These are phyloP conservation scores for Pseudocercospora musae DNA, from an alignment of 2,329 filamentous ascomycete species.

Conservation along the genomic window DNA sequence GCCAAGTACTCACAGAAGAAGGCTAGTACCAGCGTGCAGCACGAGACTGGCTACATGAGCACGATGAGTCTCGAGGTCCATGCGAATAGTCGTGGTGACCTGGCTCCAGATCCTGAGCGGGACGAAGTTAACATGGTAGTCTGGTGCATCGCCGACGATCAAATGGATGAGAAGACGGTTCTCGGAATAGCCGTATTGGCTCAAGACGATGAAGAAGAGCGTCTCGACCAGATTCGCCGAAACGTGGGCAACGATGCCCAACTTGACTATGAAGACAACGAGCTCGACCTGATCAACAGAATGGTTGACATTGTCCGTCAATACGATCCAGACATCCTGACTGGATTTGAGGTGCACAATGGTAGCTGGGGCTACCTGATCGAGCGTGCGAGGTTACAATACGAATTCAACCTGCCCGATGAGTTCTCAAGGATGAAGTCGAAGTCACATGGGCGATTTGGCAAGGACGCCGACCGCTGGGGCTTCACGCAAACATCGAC, in stretches of 20 bases:
- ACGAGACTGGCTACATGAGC: constrained; percentile 91
- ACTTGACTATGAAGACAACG: constrained; percentile 68
- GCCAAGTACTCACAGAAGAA: constrained; percentile 82
- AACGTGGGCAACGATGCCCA: constrained; percentile 55
- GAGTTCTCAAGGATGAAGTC: constrained; percentile 87
- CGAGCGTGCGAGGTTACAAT: constrained; percentile 79
- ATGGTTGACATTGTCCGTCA: constrained; percentile 81
- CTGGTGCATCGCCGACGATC: constrained; percentile 65
- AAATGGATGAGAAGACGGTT: constrained; percentile 67
- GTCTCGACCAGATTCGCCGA: constrained; percentile 61
- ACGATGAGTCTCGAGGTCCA: constrained; percentile 93
- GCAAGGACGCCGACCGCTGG: constrained; percentile 85
- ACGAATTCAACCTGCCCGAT: constrained; percentile 85
- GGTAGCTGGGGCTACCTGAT: constrained; percentile 94
- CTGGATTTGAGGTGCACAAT: constrained; percentile 91
- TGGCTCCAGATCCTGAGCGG: constrained; percentile 84
- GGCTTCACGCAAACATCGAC: constrained; percentile 92
- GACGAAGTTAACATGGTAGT: constrained; percentile 87
- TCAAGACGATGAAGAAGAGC: constrained; percentile 51
- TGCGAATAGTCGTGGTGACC: constrained; percentile 75
- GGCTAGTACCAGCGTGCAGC: constrained; percentile 71
- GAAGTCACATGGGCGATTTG: constrained; percentile 77
- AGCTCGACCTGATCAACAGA: constrained; percentile 80
- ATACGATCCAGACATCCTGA: constrained; percentile 87
- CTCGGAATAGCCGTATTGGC: constrained; percentile 69